A percentile compares a stretch with the other conserved stretches of the same genome.
phyloP scores from a whole-genome alignment of 768 basidiomycete genomes.

The Mycena metata region DNA sequence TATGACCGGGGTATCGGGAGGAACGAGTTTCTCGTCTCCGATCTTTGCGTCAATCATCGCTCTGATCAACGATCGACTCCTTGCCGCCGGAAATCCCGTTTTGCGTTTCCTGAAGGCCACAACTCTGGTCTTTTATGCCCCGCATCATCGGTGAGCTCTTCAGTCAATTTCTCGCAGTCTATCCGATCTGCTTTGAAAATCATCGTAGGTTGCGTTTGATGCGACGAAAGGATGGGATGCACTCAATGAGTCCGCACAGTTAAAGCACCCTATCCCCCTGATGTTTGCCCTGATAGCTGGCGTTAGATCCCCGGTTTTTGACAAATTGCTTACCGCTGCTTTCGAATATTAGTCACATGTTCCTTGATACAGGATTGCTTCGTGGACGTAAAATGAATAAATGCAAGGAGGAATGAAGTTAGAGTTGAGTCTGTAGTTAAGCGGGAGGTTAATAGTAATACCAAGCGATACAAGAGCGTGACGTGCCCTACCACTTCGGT shows the following conservation, averaged over 20 bases:
- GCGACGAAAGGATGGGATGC: constrained; percentile 14
- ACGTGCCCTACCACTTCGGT: too few species aligned
- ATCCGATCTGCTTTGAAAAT: constrained; percentile 16
- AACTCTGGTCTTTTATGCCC: constrained; percentile 17
- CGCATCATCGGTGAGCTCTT: constrained; percentile 16
- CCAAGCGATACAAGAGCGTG: too few species aligned
- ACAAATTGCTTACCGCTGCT: constrained; percentile 15
- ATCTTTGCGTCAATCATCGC: constrained; percentile 58
- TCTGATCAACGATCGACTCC: constrained; percentile 58
- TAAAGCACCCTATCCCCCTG: constrained; percentile 6
- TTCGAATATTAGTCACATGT: constrained; percentile 13
- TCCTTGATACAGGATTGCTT: constrained; percentile 10
- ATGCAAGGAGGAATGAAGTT: too few species aligned
- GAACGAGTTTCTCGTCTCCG: constrained; percentile 60
- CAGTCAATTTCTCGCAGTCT: constrained; percentile 10
- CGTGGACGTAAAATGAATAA: too few species aligned
- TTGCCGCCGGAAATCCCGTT: constrained; percentile 44
- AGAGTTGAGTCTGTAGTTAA: too few species aligned
- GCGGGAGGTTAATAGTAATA: too few species aligned
- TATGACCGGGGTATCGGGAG: constrained; percentile 39
- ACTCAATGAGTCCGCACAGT: constrained; percentile 13
- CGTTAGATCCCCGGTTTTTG: constrained; percentile 17
- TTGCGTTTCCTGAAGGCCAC: constrained; percentile 18
- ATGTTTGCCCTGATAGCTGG: constrained; percentile 10
- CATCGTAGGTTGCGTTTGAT: constrained; percentile 19